phyloP scores from a whole-genome alignment of 140 eudicot genomes.

The Erigeron philadelphicus region DNA sequence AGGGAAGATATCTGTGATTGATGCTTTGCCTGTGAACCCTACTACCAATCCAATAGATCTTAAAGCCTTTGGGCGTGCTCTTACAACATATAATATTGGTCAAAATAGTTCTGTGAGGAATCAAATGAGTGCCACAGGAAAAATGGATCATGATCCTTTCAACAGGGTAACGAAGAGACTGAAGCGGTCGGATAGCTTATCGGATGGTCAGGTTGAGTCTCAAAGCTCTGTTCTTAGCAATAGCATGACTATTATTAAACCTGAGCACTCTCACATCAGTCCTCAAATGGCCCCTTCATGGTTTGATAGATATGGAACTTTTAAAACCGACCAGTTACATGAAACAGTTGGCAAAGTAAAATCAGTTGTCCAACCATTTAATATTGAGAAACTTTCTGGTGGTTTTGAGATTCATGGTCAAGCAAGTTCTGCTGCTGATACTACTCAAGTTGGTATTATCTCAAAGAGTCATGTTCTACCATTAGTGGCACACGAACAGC shows the following conservation, averaged over 20 bases:
- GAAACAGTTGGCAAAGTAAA: conserved; percentile 31
- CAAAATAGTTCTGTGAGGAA: conserved; percentile 45
- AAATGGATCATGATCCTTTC: conserved; percentile 48
- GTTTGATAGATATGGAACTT: conserved; percentile 67
- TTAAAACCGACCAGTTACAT: conserved; percentile 50
- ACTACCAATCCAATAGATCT: conserved; percentile 43
- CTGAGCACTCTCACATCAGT: conserved; percentile 43
- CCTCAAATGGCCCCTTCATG: conserved; percentile 87
- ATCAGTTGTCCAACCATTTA: conserved; percentile 36
- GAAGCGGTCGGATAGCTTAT: conserved; percentile 39
- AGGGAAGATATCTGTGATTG: conserved; percentile 32
- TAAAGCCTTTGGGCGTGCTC: conserved; percentile 72
- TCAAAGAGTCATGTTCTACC: conserved; percentile 25
- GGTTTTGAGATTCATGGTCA: conserved; percentile 37
- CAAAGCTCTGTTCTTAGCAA: conserved; percentile 24
- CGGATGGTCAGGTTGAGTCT: conserved; percentile 35
- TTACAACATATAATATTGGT: conserved; percentile 46
- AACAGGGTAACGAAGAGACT: conserved; percentile 42
- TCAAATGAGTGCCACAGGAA: conserved; percentile 48
- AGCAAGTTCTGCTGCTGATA: conserved; percentile 32
- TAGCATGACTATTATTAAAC: background rate
- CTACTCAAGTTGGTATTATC: conserved; percentile 31
- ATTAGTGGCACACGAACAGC: conserved; percentile 18
- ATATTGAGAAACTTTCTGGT: conserved; percentile 33
- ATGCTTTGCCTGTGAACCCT: background rate